Conservation (phyloP, 2,329 filamentous ascomycete species). For the Aureobasidium namibiae region DNA sequence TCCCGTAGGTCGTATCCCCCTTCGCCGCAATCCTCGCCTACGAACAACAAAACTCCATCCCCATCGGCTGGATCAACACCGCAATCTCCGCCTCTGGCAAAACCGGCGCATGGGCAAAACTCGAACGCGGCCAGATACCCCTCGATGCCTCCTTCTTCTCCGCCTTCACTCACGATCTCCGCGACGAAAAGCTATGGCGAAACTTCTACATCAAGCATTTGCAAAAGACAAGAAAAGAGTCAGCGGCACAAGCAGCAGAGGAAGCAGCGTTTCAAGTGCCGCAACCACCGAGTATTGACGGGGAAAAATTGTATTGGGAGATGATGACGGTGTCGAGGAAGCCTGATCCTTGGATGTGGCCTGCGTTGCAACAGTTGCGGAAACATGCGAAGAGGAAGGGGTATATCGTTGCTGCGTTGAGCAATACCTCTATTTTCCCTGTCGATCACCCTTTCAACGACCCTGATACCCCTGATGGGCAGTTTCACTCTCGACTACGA, state of each 20-base stretch:
- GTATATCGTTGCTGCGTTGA: constrained; percentile 73
- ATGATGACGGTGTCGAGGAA: constrained; percentile 72
- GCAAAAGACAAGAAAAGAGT: constrained; percentile 17
- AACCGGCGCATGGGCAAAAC: constrained; percentile 74
- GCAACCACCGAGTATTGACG: constrained; percentile 64
- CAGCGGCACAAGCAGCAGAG: constrained; percentile 18
- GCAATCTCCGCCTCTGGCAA: constrained; percentile 73
- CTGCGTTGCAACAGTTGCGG: constrained; percentile 64
- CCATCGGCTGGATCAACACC: constrained; percentile 84
- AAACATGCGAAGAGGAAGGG: constrained; percentile 21
- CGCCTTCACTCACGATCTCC: constrained; percentile 68
- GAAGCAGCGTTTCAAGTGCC: constrained; percentile 36
- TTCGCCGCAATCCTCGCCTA: constrained; percentile 92
- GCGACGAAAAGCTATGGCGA: constrained; percentile 58
- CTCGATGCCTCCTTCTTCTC: constrained; percentile 68
- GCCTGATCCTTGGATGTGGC: constrained; percentile 82
- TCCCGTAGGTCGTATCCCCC: constrained; percentile 70
- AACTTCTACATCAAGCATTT: constrained; percentile 39
- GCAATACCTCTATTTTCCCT: constrained; percentile 85
- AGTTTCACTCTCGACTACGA: constrained; percentile 45
- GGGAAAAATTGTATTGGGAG: constrained; percentile 71
- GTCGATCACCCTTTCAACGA: constrained; percentile 59
- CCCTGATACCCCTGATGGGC: constrained; percentile 32
- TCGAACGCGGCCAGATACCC: constrained; percentile 75
- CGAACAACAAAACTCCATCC: constrained; percentile 67